These are phyloP conservation scores for Meyerozyma smithsonii DNA, from an alignment of 1,139 yeast species.

Conservation along the genomic window DNA sequence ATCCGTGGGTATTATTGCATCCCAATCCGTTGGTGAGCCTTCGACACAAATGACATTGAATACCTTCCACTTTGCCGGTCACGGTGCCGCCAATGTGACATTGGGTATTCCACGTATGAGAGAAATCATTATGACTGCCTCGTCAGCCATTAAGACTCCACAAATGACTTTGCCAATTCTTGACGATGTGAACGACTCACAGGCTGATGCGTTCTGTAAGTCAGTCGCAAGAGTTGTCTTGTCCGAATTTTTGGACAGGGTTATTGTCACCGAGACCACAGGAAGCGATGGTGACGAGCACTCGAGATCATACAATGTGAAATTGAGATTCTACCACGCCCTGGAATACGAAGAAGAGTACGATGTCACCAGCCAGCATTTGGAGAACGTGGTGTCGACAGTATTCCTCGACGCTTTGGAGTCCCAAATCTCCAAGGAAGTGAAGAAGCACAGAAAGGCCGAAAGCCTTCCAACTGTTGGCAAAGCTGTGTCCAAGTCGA, in stretches of 20 bases:
- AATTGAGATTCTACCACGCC: slow-evolving; percentile 69
- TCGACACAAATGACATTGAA: slow-evolving; percentile 99
- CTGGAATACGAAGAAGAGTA: slow-evolving; percentile 83
- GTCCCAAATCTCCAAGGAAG: slow-evolving; percentile 68
- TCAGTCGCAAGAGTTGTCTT: slow-evolving; percentile 79
- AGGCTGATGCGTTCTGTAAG: slow-evolving; percentile 92
- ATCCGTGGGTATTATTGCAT: slow-evolving; percentile 96
- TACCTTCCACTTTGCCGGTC: slow-evolving; percentile 99
- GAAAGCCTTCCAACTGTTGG: slow-evolving; percentile 64
- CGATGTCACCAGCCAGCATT: slow-evolving; percentile 75
- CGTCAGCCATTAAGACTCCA: slow-evolving; percentile 91
- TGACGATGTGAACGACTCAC: slow-evolving; percentile 72
- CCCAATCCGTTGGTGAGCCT: slow-evolving; percentile 99
- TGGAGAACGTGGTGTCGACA: slow-evolving; percentile 63
- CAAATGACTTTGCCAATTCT: slow-evolving; percentile 92
- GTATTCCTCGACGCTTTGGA: slow-evolving; percentile 71
- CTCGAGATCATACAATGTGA: slow-evolving; percentile 71
- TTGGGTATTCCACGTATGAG: slow-evolving; percentile 99
- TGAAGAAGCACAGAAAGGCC: slow-evolving; percentile 70
- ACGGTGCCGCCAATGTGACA: slow-evolving; percentile 99
- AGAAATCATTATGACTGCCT: slow-evolving; percentile 99
- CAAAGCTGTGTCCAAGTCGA: slow-evolving; percentile 59
- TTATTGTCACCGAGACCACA: slow-evolving; percentile 84
- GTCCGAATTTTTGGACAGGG: slow-evolving; percentile 85
- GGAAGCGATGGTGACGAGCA: slow-evolving; percentile 51